Conservation (phyloP, 495 filamentous ascomycete genomes). For the Geoglossum glabrum region DNA sequence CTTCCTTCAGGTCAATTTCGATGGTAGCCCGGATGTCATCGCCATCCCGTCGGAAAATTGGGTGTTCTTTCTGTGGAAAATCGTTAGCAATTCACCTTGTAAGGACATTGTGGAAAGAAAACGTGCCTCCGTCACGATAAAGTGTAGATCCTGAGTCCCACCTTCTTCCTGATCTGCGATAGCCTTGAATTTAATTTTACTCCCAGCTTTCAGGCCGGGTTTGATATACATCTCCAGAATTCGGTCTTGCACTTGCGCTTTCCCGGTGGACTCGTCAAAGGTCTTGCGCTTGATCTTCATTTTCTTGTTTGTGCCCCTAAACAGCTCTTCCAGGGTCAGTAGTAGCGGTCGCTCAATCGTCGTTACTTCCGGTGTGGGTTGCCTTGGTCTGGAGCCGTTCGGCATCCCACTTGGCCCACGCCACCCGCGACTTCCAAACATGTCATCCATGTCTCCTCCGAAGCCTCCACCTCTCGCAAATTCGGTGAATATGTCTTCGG, state of each 20-base stretch:
- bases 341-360: conserved; percentile 70
- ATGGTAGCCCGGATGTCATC: conserved; percentile 65
- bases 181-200: conserved; percentile 92
- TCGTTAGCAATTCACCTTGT: conserved; percentile 40
- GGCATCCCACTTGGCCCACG: conserved; percentile 18
- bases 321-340: conserved; percentile 74
- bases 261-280: conserved; percentile 60
- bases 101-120: conserved; percentile 16
- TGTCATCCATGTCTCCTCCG: conserved; percentile 32
- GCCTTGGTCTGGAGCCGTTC: conserved; percentile 12
- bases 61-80: conserved; percentile 51
- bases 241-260: conserved; percentile 67
- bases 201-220: conserved; percentile 81
- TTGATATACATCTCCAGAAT: conserved; percentile 88
- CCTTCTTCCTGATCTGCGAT: conserved; percentile 95
- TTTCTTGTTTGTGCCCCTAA: conserved; percentile 70
- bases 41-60: conserved; percentile 61
- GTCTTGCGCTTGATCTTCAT: conserved; percentile 94
- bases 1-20: conserved; percentile 79
- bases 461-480: conserved; percentile 42
- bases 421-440: conserved; percentile 27
- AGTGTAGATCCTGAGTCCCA: conserved; percentile 88
- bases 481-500: conserved; percentile 65
- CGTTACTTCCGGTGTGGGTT: conserved; percentile 62
- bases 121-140: conserved; percentile 82